Percentiles rank a stretch among this genome's conserved stretches.
Conservation (phyloP, 1,284 basidiomycete species). For the Microbotryum intermedium region DNA sequence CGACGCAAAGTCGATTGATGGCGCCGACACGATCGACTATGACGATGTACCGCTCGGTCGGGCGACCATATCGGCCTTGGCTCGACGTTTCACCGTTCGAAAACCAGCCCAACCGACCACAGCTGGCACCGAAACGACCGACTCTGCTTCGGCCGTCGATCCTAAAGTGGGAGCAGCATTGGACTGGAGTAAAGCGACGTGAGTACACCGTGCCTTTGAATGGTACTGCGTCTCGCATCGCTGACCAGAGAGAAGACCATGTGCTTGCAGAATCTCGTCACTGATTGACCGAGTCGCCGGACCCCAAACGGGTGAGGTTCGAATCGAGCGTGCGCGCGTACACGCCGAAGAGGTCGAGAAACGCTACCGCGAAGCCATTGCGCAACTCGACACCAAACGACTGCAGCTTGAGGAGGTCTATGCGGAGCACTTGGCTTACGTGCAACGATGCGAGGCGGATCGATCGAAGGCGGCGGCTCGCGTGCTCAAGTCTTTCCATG, state of each 20-base stretch:
- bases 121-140: neutral
- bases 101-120: neutral
- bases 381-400: neutral
- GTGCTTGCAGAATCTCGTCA: slow-evolving; percentile 14
- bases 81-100: slow-evolving; percentile 13
- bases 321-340: slow-evolving; percentile 13
- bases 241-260: neutral
- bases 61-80: slow-evolving; percentile 1
- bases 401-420: slow-evolving; percentile 29
- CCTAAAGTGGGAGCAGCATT: slow-evolving; percentile 17
- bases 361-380: slow-evolving; percentile 19
- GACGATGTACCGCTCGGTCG: neutral
- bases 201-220: neutral
- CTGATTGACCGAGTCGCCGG: slow-evolving; percentile 21
- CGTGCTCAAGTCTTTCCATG: slow-evolving; percentile 21
- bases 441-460: slow-evolving; percentile 30
- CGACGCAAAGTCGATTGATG: slow-evolving; percentile 6
- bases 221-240: neutral
- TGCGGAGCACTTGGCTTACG: slow-evolving; percentile 20
- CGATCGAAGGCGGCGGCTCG: slow-evolving; percentile 28
- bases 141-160: neutral
- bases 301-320: slow-evolving; percentile 15
- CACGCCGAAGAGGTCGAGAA: slow-evolving; percentile 26
- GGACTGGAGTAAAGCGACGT: slow-evolving; percentile 24
- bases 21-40: slow-evolving; percentile 1